Percentiles rank a stretch among this genome's conserved stretches.
phyloP scores from a whole-genome alignment of 192 early-diverging fungal genomes.

The Tieghemiomyces parasiticus region DNA sequence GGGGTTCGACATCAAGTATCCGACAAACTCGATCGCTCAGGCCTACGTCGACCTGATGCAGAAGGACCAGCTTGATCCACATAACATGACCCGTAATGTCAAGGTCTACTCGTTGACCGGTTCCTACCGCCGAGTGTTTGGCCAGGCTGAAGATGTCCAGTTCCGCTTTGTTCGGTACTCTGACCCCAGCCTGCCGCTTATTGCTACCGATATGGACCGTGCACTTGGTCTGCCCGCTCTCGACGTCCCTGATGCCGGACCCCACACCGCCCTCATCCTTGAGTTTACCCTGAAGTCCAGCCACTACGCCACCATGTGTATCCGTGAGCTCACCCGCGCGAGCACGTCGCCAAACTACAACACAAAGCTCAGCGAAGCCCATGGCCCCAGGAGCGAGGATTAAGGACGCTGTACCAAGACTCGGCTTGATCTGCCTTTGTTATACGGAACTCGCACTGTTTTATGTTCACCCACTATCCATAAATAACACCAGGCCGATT shows the following conservation, averaged over 20 bases:
- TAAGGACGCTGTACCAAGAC: too few species aligned
- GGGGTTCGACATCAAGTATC: constrained; percentile 64
- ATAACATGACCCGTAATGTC: constrained; percentile 39
- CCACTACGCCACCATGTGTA: constrained; percentile 94
- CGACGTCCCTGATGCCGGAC: constrained; percentile 35
- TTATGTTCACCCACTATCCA: too few species aligned
- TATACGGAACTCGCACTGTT: too few species aligned
- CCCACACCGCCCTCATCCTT: constrained; percentile 53
- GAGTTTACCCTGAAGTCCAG: constrained; percentile 66
- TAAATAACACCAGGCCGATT: too few species aligned
- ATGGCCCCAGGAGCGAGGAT: too few species aligned
- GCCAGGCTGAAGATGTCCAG: constrained; percentile 37
- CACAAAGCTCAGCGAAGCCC: constrained; percentile 16
- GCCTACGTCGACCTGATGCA: constrained; percentile 58
- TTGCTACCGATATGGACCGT: constrained; percentile 44
- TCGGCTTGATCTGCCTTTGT: too few species aligned
- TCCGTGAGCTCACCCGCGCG: constrained; percentile 70
- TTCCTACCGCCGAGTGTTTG: constrained; percentile 46
- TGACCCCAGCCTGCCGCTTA: constrained; percentile 39
- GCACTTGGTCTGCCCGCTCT: constrained; percentile 32
- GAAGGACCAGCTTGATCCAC: constrained; percentile 52
- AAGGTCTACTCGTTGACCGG: constrained; percentile 50
- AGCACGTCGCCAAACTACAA: constrained; percentile 43
- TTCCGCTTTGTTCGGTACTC: constrained; percentile 51
- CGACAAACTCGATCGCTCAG: constrained; percentile 47